These are phyloP conservation scores for Sphagnum tenellum DNA, from an alignment of 225 moss, liverwort and hornwort genomes.

Conservation along the genomic window DNA sequence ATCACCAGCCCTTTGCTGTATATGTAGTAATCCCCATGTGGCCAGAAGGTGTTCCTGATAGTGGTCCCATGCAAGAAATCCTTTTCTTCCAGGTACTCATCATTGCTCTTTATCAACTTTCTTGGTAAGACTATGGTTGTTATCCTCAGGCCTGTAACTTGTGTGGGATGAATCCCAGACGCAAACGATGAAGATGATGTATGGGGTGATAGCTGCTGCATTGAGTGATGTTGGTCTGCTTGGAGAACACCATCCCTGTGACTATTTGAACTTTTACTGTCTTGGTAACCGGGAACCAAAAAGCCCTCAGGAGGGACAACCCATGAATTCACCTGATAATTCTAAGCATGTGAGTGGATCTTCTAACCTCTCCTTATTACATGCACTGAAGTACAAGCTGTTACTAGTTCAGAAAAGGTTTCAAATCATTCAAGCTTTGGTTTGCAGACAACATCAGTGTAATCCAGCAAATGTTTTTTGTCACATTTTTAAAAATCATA, in stretches of 20 bases:
- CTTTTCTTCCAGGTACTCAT: constrained; percentile 66
- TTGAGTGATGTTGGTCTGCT: constrained; percentile 50
- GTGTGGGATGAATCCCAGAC: constrained; percentile 15
- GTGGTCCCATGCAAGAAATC: constrained; percentile 82
- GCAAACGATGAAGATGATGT: constrained; percentile 95
- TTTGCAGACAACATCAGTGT: too few species aligned
- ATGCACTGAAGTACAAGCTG: too few species aligned
- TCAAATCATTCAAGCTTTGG: too few species aligned
- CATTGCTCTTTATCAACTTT: too few species aligned
- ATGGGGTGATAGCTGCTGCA: constrained; percentile 70
- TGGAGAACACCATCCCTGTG: constrained; percentile 36
- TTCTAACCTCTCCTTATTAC: not conserved
- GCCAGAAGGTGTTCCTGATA: constrained; percentile 77
- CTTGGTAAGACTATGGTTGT: too few species aligned
- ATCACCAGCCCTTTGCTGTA: constrained; percentile 58
- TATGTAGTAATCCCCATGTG: constrained; percentile 78
- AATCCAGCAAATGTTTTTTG: too few species aligned
- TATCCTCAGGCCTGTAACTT: too few species aligned
- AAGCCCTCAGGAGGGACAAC: constrained; percentile 30
- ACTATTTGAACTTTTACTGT: constrained; percentile 75
- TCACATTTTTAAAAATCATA: too few species aligned
- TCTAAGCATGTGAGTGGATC: constrained; percentile 55
- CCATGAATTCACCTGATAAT: constrained; percentile 42
- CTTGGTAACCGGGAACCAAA: constrained; percentile 66
- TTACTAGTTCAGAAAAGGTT: too few species aligned